phyloP scores from a whole-genome alignment of 306 rosid species.

The Ochetophila trinervis region DNA sequence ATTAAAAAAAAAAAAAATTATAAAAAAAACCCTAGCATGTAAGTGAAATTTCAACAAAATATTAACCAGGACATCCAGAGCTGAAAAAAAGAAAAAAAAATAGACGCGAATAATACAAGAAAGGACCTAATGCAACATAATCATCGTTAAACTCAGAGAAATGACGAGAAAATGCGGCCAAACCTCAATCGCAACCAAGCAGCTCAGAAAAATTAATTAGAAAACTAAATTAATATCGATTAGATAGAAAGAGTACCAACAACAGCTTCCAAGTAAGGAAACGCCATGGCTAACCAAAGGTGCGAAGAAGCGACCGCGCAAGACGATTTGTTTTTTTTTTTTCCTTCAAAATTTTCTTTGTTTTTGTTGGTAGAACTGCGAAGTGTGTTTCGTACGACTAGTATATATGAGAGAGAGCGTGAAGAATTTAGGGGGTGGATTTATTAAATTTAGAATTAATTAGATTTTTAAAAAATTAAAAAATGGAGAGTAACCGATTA shows the following conservation, averaged over 20 bases:
- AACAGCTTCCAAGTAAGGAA: conserved; percentile 93
- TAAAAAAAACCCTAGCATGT: conserved; percentile 6
- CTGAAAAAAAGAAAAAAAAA: conserved; percentile 2
- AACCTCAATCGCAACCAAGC: conserved; percentile 4
- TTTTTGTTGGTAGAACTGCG: no score
- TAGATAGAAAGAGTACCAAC: conserved; percentile 52
- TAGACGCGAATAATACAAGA: not conserved
- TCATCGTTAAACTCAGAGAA: not conserved
- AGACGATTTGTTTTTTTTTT: not conserved
- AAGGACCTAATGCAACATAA: not conserved
- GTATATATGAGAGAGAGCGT: not conserved
- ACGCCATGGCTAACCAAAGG: conserved; percentile 54
- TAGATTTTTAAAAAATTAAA: no score
- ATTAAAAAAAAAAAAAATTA: not conserved
- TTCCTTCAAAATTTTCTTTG: not conserved
- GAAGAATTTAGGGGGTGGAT: no score
- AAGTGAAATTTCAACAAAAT: not conserved
- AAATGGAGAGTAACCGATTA: no score
- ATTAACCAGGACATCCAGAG: not conserved
- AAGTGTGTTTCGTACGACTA: not conserved
- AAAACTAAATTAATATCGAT: not conserved
- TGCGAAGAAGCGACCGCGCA: not conserved
- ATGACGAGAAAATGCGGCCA: conserved; percentile 7
- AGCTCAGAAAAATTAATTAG: conserved; percentile 1
- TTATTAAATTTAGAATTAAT: no score